Percentiles rank a stretch among this genome's conserved stretches.
Evolutionary conservation across 2,329 filamentous ascomycete species (phyloP).

Genomic region (Drechslera avenae): DNA sequence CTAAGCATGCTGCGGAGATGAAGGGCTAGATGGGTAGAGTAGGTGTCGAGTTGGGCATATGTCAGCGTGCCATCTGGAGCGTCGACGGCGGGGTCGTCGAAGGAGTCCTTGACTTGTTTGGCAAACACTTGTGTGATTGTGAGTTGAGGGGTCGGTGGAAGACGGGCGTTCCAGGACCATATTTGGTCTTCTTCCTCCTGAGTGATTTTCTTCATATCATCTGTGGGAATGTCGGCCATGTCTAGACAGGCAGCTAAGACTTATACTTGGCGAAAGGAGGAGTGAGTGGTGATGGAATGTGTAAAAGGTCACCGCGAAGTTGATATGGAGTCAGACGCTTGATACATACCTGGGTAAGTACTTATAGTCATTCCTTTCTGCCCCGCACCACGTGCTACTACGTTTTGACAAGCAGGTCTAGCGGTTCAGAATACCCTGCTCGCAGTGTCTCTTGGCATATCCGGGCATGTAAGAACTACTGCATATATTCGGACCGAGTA

Average conservation of each 20-base stretch:
- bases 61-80: conserved; percentile 3
- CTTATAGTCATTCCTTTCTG: not conserved
- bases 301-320: not conserved
- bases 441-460: not conserved
- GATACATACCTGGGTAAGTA: not conserved
- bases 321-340: not conserved
- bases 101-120: not conserved
- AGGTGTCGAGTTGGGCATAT: conserved; percentile 3
- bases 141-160: not conserved
- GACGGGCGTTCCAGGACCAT: conserved; percentile 4
- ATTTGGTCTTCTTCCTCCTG: conserved; percentile 2
- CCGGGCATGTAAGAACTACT: not conserved
- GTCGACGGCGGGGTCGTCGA: conserved; percentile 5
- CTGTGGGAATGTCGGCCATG: not conserved
- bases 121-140: conserved; percentile 4
- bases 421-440: not conserved
- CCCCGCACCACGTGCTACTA: conserved; percentile 3
- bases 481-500: conserved; percentile 1
- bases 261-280: not conserved
- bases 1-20: conserved; percentile 1
- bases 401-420: not conserved
- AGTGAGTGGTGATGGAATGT: too few species aligned
- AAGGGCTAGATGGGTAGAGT: conserved; percentile 1
- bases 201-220: not conserved
- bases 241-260: too few species aligned